Evolutionary conservation across 192 early-diverging fungal genomes (phyloP), one percentile per base, ranked within the genome.

Genomic region (Coemansia sp.): DNA sequence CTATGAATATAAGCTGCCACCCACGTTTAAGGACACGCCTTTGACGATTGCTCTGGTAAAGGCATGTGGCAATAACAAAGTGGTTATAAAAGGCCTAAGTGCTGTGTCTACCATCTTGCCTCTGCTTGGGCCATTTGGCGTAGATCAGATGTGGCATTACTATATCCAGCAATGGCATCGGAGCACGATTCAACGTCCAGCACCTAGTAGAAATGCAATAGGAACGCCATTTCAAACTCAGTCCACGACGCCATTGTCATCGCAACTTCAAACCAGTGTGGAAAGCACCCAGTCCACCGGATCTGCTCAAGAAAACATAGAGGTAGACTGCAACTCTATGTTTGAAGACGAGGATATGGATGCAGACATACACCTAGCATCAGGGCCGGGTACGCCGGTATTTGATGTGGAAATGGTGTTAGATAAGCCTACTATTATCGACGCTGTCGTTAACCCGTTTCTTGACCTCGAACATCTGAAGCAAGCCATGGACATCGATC

Each of bases 41-140:
- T 69, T 90, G 10, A 83, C 82, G 0, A 41, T 41, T 4, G 49
- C 49, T 1, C 49, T 90, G 21, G 53, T 68, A 1, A 57, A 76
- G 3, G 64, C 68, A 16, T 82, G 83, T 18, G 59, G 58, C 2
- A 53, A 49, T 19, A 60, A 70, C 56, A 30, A 59, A 21, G 68
- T 81, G 4, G 73, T 92, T 4, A 58, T 69, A 22, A 54, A 65
- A n/a, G 66, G 72, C 5, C 75, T 88, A 26, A 52, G 58, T 2
- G 71, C 74, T 14, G 82, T 76, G 3, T 30, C 24, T 0, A 59
- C 78, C n/a, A 58, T 86, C 22, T 65, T 87, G 30, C 22, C 82
- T 2, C 65, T 86, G 28, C 78, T 95, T 26, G 94, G 94, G 0
- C 86, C 90, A 3, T 94, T 92, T 88, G 89, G 89, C 19, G 83